Conservation (phyloP, 106 monocot genomes). For the Dendrobium officinale region DNA sequence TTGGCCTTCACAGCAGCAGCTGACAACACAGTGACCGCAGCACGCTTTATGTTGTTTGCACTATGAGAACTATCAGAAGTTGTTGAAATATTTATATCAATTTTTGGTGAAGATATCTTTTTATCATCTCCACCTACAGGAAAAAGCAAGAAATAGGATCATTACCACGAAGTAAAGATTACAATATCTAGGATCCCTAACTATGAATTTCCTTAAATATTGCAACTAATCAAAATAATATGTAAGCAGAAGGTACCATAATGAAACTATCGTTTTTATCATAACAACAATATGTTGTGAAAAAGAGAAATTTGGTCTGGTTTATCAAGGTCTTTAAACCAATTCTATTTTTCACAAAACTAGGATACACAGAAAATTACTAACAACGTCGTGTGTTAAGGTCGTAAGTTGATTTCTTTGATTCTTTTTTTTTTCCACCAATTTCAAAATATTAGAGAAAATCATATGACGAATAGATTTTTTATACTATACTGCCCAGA, state of each 20-base stretch:
- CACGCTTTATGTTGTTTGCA: slow-evolving; percentile 59
- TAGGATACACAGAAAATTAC: no score
- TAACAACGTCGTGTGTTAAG: no score
- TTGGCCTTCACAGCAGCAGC: slow-evolving; percentile 87
- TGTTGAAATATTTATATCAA: slow-evolving; percentile 12
- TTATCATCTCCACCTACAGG: slow-evolving; percentile 28
- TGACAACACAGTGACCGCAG: slow-evolving; percentile 77
- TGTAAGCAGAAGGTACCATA: no score
- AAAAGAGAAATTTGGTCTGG: no score
- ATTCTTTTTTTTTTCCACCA: background rate
- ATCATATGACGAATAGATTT: background rate
- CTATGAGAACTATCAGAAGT: slow-evolving; percentile 21
- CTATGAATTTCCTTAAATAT: no score
- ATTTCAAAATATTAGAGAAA: background rate
- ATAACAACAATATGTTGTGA: no score
- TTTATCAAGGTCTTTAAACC: no score
- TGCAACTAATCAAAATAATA: no score
- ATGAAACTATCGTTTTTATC: no score
- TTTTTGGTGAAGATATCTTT: slow-evolving; percentile 13
- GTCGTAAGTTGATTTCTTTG: background rate
- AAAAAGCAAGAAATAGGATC: slow-evolving; percentile 1
- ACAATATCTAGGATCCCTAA: no score
- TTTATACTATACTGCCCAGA: background rate
- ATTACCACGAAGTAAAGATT: no score
- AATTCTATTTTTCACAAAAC: no score